A percentile compares a stretch with the other conserved stretches of the same genome.
phyloP scores from a whole-genome alignment of 345 rosid species.

The Triadica sebifera region DNA sequence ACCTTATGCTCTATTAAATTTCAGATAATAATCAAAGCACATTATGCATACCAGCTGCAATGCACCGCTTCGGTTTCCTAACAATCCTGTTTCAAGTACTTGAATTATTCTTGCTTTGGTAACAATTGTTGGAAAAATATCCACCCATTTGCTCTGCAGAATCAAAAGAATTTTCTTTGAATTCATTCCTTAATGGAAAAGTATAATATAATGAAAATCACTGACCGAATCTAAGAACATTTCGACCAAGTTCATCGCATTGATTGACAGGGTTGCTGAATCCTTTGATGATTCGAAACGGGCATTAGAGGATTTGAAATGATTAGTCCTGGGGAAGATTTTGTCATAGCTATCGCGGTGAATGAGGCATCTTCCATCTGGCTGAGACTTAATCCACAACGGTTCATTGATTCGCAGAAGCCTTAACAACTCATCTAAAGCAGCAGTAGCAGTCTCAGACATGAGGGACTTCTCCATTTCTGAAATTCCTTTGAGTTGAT shows the following conservation, averaged over 20 bases:
- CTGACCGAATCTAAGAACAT: conserved; percentile 59
- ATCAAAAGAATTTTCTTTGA: not conserved
- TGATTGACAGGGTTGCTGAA: conserved; percentile 39
- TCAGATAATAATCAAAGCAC: not conserved
- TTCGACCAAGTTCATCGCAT: conserved; percentile 38
- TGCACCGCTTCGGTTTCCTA: conserved; percentile 33
- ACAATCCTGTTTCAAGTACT: conserved; percentile 34
- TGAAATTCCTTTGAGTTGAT: conserved; percentile 14
- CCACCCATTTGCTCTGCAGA: conserved; percentile 57
- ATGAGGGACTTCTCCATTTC: conserved; percentile 38
- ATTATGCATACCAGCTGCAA: conserved; percentile 53
- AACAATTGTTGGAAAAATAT: conserved; percentile 67
- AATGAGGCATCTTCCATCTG: conserved; percentile 38
- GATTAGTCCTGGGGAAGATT: conserved; percentile 27
- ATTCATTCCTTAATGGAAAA: not conserved
- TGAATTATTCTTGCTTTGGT: conserved; percentile 44
- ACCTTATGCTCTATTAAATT: not conserved
- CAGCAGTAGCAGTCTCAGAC: conserved; percentile 44
- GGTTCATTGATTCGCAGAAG: conserved; percentile 43
- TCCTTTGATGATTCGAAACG: conserved; percentile 66
- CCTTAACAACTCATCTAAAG: conserved; percentile 52
- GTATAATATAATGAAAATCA: not conserved
- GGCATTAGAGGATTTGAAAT: conserved; percentile 33
- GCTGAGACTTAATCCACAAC: conserved; percentile 48
- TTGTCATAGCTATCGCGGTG: conserved; percentile 40